A percentile compares a stretch with the other conserved stretches of the same genome.
Conservation (phyloP, 2,329 filamentous ascomycete species). For the Cladosporium sp. region DNA sequence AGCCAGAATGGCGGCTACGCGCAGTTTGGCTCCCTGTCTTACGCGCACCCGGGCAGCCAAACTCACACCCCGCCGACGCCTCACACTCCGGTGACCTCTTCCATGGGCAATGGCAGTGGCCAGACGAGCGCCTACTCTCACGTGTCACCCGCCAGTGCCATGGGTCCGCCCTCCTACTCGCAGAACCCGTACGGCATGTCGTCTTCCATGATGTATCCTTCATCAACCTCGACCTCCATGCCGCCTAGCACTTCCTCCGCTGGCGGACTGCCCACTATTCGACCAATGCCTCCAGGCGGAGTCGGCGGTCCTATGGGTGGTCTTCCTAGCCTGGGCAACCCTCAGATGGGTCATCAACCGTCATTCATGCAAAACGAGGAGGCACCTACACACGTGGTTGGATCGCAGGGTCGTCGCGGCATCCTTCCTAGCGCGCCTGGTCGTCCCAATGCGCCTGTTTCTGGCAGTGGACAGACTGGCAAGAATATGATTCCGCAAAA, state of each 20-base stretch:
- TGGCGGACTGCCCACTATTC: conserved; percentile 35
- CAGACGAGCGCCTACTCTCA: conserved; percentile 27
- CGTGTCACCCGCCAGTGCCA: conserved; percentile 29
- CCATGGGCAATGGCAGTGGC: conserved; percentile 23
- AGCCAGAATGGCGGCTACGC: conserved; percentile 29
- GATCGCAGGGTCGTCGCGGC: conserved; percentile 86
- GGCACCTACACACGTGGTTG: conserved; percentile 81
- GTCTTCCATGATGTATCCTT: conserved; percentile 29
- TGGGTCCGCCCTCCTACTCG: conserved; percentile 32
- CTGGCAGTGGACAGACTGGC: conserved; percentile 52
- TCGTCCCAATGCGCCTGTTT: conserved; percentile 69
- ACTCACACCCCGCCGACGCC: conserved; percentile 31
- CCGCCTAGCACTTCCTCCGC: conserved; percentile 21
- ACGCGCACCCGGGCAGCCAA: conserved; percentile 28
- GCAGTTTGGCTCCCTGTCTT: conserved; percentile 32
- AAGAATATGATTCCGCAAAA: conserved; percentile 90
- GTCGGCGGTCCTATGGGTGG: conserved; percentile 32
- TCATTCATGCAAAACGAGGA: conserved; percentile 37
- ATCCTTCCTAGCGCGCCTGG: conserved; percentile 90
- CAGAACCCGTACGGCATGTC: conserved; percentile 25
- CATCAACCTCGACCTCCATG: conserved; percentile 30
- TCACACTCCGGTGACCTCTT: conserved; percentile 30
- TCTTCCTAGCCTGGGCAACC: conserved; percentile 33
- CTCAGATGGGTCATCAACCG: conserved; percentile 29
- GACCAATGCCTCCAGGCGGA: conserved; percentile 39